Base-by-base conservation (phyloP, 2,329 filamentous ascomycete species). In the Paracorniculantispora psalliotae region DNA sequence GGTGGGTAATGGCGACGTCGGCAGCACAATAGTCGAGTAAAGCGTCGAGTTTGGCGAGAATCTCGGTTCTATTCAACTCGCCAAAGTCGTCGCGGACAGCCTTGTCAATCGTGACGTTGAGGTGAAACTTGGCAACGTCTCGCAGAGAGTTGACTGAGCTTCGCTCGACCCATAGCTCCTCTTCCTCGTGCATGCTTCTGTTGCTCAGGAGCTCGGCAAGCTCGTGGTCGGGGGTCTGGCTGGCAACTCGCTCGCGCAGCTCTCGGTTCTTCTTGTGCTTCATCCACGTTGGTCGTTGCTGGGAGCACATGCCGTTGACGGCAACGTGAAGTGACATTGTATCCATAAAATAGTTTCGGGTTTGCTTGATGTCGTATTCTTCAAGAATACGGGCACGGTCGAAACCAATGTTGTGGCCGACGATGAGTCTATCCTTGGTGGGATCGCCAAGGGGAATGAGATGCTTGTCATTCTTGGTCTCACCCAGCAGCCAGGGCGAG, bases 301-400 rank as follows among this genome's bases (percentile, higher is more conserved):
- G 88, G 23, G 94, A 97, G 73, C 94, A 99, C 94, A 99, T 99
- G 62, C 94, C 94, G 70, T 99, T 99, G 25, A 96, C 93, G 2
- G 96, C 96, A 8, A 96, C 93, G 71, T 99, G 94, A 21, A 99
- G 78, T 1, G 93, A 97, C 94, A 99, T 99, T 30, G 94, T 99
- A 71, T 99, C 94, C 54, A 99, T 75, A 70, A 96, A 99, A 46
- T 85, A 88, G 65, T 92, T 97, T 41, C 86, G 84, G 1, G 91
- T 88, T 71, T 97, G 93, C 57, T 84, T 79, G 43, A 97, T 73
- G 67, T 87, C 82, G 71, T 99, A 99, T 71, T 99, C 94, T 70
- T 99, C 94, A 21, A 87, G 74, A 57, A 97, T 84, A 37, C 96
- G 83, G 17, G 93, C 93, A 25, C 94, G 83, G 70, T 99, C 94